Evolutionary conservation across 441 rosid genomes (phyloP).

Genomic region (Hura crepitans): DNA sequence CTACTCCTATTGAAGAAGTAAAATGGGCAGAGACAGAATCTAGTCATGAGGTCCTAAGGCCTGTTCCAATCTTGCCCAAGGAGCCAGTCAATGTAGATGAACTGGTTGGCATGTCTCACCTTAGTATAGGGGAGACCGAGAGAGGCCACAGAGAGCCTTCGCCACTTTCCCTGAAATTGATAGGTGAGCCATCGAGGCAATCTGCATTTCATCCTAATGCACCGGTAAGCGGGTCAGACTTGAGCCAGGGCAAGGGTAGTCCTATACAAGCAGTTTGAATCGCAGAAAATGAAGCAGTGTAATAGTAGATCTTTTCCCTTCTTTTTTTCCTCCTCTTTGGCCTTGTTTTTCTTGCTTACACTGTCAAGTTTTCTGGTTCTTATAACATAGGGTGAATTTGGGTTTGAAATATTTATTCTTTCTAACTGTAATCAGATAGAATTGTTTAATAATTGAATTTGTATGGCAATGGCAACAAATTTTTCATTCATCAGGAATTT

Average conservation of each 20-base stretch:
- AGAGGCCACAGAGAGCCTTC: constrained; percentile 47
- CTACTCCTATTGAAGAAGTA: constrained; percentile 31
- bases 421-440: constrained; percentile 36
- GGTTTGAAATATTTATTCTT: constrained; percentile 34
- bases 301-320: neutral
- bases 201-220: constrained; percentile 68
- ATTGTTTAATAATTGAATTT: constrained; percentile 26
- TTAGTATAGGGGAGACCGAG: constrained; percentile 49
- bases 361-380: constrained; percentile 16
- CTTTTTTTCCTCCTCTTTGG: constrained; percentile 1
- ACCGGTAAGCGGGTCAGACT: constrained; percentile 43
- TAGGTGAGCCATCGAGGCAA: constrained; percentile 45
- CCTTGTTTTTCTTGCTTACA: neutral
- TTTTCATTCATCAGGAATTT: constrained; percentile 45
- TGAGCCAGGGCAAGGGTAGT: constrained; percentile 50
- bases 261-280: constrained; percentile 68
- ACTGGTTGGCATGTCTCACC: constrained; percentile 74
- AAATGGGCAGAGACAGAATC: constrained; percentile 30
- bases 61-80: constrained; percentile 58
- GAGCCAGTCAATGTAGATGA: constrained; percentile 74
- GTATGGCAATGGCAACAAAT: constrained; percentile 15
- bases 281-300: neutral
- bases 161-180: constrained; percentile 53
- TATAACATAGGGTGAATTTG: constrained; percentile 28
- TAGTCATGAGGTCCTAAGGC: constrained; percentile 68